These are phyloP conservation scores for Suillus luteus DNA, from an alignment of 768 basidiomycete species.

Conservation along the genomic window DNA sequence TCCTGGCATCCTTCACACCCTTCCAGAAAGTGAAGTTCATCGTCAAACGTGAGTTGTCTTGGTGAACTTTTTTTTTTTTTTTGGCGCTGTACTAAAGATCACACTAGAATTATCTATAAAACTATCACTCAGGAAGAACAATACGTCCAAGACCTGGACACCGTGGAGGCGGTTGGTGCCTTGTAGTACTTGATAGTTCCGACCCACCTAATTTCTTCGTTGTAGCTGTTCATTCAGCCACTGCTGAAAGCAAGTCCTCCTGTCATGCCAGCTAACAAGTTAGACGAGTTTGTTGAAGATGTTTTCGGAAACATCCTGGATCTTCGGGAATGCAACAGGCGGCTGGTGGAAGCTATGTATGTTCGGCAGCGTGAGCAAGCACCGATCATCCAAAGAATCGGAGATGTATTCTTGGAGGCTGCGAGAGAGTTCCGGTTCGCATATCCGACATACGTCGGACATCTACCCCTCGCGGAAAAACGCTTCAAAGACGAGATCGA, in stretches of 20 bases:
- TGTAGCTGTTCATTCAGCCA: constrained; percentile 55
- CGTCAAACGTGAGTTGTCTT: constrained; percentile 62
- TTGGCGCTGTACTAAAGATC: constrained; percentile 6
- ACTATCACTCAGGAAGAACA: constrained; percentile 88
- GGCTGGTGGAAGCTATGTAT: constrained; percentile 83
- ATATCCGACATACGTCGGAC: constrained; percentile 85
- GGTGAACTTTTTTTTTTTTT: background rate
- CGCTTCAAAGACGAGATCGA: constrained; percentile 86
- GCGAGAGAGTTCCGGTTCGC: constrained; percentile 86
- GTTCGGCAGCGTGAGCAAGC: constrained; percentile 83
- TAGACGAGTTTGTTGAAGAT: constrained; percentile 86
- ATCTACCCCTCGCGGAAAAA: constrained; percentile 84
- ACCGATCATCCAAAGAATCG: constrained; percentile 80
- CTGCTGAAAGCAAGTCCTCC: constrained; percentile 54
- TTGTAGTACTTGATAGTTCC: constrained; percentile 5
- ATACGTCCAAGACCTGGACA: constrained; percentile 84
- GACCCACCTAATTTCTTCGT: constrained; percentile 31
- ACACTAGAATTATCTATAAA: constrained; percentile 71
- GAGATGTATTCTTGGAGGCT: constrained; percentile 85
- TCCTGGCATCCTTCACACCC: constrained; percentile 46
- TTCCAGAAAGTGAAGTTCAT: constrained; percentile 77
- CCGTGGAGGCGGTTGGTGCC: constrained; percentile 68
- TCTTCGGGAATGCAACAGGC: constrained; percentile 79
- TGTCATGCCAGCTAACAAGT: constrained; percentile 52
- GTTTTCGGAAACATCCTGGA: constrained; percentile 90